phyloP scores from a whole-genome alignment of 768 basidiomycete genomes.

The Leccinum boreale region DNA sequence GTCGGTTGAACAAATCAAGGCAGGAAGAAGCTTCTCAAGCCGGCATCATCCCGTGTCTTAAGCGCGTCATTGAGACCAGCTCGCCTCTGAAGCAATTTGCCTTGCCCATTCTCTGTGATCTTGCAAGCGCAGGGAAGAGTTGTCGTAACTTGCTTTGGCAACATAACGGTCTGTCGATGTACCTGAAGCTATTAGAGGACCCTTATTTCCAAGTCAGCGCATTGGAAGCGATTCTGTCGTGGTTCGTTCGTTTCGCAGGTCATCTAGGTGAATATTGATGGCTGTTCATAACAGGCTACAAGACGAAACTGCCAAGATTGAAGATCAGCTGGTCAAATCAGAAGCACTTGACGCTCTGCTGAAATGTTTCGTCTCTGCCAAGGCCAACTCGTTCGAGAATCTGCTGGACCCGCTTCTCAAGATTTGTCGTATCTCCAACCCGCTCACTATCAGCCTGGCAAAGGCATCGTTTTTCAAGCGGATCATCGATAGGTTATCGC shows the following conservation, averaged over 20 bases:
- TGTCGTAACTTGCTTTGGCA: slow-evolving; percentile 91
- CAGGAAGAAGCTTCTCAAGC: slow-evolving; percentile 98
- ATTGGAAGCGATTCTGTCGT: slow-evolving; percentile 85
- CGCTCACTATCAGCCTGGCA: slow-evolving; percentile 72
- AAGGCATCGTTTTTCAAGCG: slow-evolving; percentile 84
- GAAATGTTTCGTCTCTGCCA: slow-evolving; percentile 77
- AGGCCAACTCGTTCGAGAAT: slow-evolving; percentile 89
- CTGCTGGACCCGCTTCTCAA: slow-evolving; percentile 91
- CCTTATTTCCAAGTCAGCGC: slow-evolving; percentile 92
- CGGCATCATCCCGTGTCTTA: slow-evolving; percentile 89
- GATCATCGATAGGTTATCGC: slow-evolving; percentile 74
- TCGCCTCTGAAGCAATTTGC: slow-evolving; percentile 98
- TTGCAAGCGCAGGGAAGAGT: slow-evolving; percentile 92
- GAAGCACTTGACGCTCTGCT: slow-evolving; percentile 66
- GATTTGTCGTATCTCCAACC: slow-evolving; percentile 76
- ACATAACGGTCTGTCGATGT: slow-evolving; percentile 83
- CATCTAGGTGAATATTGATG: background rate
- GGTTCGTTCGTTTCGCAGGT: slow-evolving; percentile 45
- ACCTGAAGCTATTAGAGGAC: slow-evolving; percentile 73
- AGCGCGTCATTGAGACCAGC: slow-evolving; percentile 80
- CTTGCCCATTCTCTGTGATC: slow-evolving; percentile 92
- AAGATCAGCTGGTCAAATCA: slow-evolving; percentile 76
- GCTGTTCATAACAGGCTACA: slow-evolving; percentile 61
- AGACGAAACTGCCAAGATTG: slow-evolving; percentile 92
- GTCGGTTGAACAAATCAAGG: slow-evolving; percentile 87